These are phyloP conservation scores for Striga asiatica DNA, from an alignment of 257 asterid species.

Conservation along the genomic window DNA sequence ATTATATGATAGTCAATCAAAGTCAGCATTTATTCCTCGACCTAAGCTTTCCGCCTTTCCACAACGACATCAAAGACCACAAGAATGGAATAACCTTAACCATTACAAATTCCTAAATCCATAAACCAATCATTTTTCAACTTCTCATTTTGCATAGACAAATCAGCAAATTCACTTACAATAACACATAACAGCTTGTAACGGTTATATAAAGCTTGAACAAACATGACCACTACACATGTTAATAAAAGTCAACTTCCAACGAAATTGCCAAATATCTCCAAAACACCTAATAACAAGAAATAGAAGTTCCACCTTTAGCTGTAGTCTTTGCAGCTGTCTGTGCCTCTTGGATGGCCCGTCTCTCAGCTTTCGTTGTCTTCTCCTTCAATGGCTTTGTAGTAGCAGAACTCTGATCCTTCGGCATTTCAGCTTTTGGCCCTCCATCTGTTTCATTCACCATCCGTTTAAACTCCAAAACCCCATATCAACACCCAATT, in stretches of 20 bases:
- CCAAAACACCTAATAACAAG: neutral
- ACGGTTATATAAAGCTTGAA: neutral
- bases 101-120: too few species aligned
- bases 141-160: neutral
- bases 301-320: constrained; percentile 28
- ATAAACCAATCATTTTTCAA: neutral
- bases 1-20: neutral
- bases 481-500: too few species aligned
- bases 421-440: constrained; percentile 30
- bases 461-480: constrained; percentile 11
- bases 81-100: neutral
- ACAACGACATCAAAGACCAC: neutral
- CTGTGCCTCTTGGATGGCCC: constrained; percentile 82
- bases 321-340: constrained; percentile 69
- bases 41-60: neutral
- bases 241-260: neutral
- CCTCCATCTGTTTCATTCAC: constrained; percentile 48
- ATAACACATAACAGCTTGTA: neutral
- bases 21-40: neutral
- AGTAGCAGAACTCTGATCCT: constrained; percentile 30
- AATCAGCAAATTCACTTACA: neutral
- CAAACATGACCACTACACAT: neutral
- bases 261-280: neutral
- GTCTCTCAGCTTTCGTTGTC: constrained; percentile 71
- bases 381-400: constrained; percentile 47